phyloP scores from a whole-genome alignment of 257 asterid species.

The Solanum corneliomulleri region DNA sequence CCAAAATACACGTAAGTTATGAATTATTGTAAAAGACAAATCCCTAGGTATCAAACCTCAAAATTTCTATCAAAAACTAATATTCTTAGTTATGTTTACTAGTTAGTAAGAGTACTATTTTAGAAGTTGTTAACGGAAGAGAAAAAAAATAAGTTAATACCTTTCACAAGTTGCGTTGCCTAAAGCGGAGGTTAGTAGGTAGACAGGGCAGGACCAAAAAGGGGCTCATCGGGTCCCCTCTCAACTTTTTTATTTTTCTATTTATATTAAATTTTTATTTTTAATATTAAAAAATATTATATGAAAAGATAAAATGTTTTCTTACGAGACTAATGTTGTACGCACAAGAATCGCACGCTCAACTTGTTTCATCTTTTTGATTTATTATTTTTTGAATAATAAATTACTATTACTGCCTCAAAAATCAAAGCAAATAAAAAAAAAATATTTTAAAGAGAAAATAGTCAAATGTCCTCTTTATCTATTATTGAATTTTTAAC shows the following conservation, averaged over 20 bases:
- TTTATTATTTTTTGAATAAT: no score
- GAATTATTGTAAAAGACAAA: not conserved
- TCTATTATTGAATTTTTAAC: no score
- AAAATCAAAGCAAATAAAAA: no score
- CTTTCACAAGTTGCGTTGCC: not conserved
- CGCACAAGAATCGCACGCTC: fast-evolving
- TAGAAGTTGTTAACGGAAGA: not conserved
- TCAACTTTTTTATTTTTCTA: not conserved
- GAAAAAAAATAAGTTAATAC: not conserved
- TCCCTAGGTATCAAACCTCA: not conserved
- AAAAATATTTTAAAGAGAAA: no score
- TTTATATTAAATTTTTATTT: no score
- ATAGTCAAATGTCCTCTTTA: fast-evolving
- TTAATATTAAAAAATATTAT: fast-evolving
- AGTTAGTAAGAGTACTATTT: not conserved
- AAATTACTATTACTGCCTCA: not conserved
- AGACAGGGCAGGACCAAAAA: not conserved
- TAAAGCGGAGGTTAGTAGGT: not conserved
- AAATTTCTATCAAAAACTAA: not conserved
- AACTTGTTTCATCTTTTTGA: no score
- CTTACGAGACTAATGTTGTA: no score
- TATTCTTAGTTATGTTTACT: not conserved
- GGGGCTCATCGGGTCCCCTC: not conserved
- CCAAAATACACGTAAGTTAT: not conserved
- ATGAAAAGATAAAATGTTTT: no score